Percentiles rank a stretch among this genome's conserved stretches.
phyloP scores from a whole-genome alignment of 2,329 filamentous ascomycete genomes.

The Mycosphaerella arachidis region DNA sequence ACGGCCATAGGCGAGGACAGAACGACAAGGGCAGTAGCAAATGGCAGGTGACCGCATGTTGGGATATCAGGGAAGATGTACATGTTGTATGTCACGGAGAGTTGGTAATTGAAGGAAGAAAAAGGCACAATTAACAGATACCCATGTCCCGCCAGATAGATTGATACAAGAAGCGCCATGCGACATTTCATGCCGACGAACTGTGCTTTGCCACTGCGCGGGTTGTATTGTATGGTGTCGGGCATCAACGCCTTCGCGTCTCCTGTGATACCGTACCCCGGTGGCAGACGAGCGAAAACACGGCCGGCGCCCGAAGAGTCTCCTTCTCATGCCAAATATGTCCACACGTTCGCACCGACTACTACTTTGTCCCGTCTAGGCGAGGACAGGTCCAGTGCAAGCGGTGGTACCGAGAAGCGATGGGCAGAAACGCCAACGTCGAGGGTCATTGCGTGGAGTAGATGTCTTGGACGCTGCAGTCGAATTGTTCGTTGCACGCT shows the following conservation, averaged over 20 bases:
- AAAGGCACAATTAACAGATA: slow-evolving; percentile 1
- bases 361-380: too few relatives aligned
- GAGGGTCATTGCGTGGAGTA: neutral
- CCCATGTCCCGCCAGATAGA: slow-evolving; percentile 7
- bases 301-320: too few relatives aligned
- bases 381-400: neutral
- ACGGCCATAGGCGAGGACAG: neutral
- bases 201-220: neutral
- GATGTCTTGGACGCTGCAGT: too few relatives aligned
- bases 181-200: neutral
- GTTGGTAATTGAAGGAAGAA: neutral
- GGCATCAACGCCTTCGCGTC: neutral
- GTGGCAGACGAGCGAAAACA: neutral
- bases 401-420: neutral
- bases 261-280: neutral
- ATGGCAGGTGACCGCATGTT: neutral
- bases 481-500: too few relatives aligned
- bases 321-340: too few relatives aligned
- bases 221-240: neutral
- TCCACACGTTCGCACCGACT: too few relatives aligned
- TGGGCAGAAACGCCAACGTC: neutral
- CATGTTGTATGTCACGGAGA: neutral
- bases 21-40: neutral
- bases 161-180: neutral
- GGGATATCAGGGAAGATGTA: neutral